Percentiles rank a stretch among this genome's conserved stretches.
Evolutionary conservation across 2,329 filamentous ascomycete genomes (phyloP).

Genomic region (Sarocladium brachiariae): DNA sequence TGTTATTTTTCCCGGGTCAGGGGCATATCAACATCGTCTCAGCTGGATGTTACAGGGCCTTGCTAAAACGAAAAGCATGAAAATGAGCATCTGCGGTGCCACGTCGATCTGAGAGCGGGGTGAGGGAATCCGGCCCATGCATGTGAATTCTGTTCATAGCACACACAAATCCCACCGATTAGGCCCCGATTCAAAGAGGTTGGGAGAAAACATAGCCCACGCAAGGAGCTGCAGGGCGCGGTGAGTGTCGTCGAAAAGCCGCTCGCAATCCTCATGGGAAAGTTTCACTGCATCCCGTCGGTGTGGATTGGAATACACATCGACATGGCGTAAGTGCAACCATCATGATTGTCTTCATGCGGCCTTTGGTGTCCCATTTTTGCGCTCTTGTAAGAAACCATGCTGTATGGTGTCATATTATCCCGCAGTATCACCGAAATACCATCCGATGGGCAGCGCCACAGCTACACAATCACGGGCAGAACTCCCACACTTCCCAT

Average conservation of each 20-base stretch:
- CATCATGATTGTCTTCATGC: neutral
- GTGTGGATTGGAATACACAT: neutral
- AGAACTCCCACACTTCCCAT: too few species aligned
- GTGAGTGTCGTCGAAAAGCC: too few species aligned
- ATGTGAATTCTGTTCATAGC: neutral
- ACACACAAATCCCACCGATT: neutral
- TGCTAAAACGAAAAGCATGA: neutral
- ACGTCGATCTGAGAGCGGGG: neutral
- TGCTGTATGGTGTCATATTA: constrained; percentile 1
- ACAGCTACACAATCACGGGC: neutral
- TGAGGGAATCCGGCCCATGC: neutral
- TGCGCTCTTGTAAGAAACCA: neutral
- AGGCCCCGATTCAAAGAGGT: neutral
- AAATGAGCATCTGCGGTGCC: neutral
- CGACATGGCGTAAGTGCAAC: neutral
- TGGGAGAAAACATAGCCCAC: too few species aligned
- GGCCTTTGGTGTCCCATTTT: neutral
- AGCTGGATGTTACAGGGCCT: neutral
- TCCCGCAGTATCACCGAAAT: constrained; percentile 6
- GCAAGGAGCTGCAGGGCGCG: too few species aligned
- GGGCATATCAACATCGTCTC: neutral
- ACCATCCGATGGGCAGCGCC: neutral
- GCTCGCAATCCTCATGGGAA: too few species aligned
- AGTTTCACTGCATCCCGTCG: neutral
- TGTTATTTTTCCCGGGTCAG: neutral